Evolutionary conservation across 1,284 basidiomycete species (phyloP), one percentile per base, ranked within the genome.

Genomic region (Ganoderma sinense): DNA sequence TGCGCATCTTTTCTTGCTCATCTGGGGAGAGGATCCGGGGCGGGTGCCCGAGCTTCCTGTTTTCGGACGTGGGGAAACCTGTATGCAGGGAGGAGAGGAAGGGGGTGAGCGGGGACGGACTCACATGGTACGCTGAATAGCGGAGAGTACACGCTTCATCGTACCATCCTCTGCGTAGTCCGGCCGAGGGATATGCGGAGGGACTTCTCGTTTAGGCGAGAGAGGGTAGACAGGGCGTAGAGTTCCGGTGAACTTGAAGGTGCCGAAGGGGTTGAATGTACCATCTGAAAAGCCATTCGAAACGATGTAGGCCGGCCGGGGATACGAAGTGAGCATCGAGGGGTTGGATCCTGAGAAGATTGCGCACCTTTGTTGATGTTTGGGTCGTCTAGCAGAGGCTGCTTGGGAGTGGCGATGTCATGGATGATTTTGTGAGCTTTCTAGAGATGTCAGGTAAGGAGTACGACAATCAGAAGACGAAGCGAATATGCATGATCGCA

Each of bases 1-100:
- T 88, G 68, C 92, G 87, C 94, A 96, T 95, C 76, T 91, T 95
- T 72, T 91, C 88, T 69, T 92, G 90, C 78, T 95, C 93, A 71
- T 91, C 89, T 13, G 79, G 74, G 65, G 80, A 87, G 64, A 96
- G 84, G 69, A 94, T 85, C 40, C 87, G 86, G 6, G 91, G 89
- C 8, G 91, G 86, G 72, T 89, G 86, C n/a, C 91, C 90, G 39
- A 85, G 78, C 4, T 78, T 80, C 73, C 85, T 86, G 73, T 81
- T 80, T 82, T 95, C 94, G 41, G 87, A 85, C 63, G 80, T 81
- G 23, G 93, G 93, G 62, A 83, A 81, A 51, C 92, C 94, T 94
- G 76, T 65, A 68, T 40, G 39, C 29, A 18, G 66, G 69, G 69
- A 65, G 68, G 64, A 69, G 63, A 71, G 67, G 68, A 62, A 68